Conservation (phyloP, 306 rosid genomes). For the Castanea crenata region DNA sequence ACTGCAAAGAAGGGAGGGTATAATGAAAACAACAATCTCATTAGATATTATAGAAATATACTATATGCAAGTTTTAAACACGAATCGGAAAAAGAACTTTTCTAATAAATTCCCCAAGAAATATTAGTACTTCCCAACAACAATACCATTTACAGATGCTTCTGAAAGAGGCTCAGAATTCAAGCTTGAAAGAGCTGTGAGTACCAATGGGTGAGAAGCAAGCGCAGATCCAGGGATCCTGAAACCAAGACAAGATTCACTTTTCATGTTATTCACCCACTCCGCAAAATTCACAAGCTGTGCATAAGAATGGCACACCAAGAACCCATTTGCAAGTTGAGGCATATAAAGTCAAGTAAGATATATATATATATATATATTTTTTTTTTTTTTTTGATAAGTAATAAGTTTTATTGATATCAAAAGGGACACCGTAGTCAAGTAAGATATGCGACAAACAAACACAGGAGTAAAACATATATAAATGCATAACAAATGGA, state of each 20-base stretch:
- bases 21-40: neutral
- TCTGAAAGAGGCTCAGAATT: slow-evolving; percentile 85
- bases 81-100: neutral
- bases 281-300: neutral
- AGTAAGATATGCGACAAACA: neutral
- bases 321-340: neutral
- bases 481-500: neutral
- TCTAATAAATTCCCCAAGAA: neutral
- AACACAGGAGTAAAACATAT: neutral
- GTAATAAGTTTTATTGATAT: too few species aligned
- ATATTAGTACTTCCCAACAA: neutral
- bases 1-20: slow-evolving; percentile 53
- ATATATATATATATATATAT: too few species aligned
- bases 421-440: too few species aligned
- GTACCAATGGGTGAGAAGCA: slow-evolving; percentile 90
- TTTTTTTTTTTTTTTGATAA: too few species aligned
- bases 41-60: slow-evolving; percentile 5
- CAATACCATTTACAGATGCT: slow-evolving; percentile 95
- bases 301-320: neutral
- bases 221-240: slow-evolving; percentile 92
- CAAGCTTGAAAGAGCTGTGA: slow-evolving; percentile 88
- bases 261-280: neutral
- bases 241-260: slow-evolving; percentile 36
- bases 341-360: neutral
- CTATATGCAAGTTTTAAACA: neutral